Conservation (phyloP, 345 rosid genomes). For the Ceriops zippeliana region DNA sequence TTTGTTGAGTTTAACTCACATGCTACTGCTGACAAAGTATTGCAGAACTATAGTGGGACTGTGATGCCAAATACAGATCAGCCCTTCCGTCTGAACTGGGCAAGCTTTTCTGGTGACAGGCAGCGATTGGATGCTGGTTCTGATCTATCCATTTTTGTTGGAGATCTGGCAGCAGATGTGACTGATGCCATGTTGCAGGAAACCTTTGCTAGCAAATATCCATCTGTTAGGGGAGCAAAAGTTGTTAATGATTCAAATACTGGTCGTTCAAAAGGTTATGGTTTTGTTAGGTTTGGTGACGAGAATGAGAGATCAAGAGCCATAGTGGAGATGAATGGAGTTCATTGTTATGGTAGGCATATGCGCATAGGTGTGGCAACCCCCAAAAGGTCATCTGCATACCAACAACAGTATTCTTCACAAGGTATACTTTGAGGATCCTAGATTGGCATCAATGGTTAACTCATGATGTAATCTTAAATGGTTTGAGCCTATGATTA, state of each 20-base stretch:
- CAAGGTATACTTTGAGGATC: constrained; percentile 52
- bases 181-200: constrained; percentile 79
- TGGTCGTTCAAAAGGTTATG: constrained; percentile 93
- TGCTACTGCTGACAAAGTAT: constrained; percentile 78
- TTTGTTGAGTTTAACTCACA: constrained; percentile 82
- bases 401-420: constrained; percentile 83
- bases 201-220: constrained; percentile 62
- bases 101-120: constrained; percentile 78
- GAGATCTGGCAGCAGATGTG: constrained; percentile 93
- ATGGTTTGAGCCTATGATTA: too few relatives aligned
- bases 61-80: constrained; percentile 90
- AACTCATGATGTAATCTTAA: too few relatives aligned
- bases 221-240: constrained; percentile 91
- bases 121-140: constrained; percentile 68
- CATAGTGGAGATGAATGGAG: constrained; percentile 90
- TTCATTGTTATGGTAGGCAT: constrained; percentile 77
- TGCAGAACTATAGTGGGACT: constrained; percentile 69
- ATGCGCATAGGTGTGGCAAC: constrained; percentile 94
- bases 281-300: constrained; percentile 94
- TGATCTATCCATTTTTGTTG: constrained; percentile 89
- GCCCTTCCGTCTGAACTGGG: constrained; percentile 94
- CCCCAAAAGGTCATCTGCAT: constrained; percentile 79
- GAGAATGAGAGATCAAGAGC: constrained; percentile 91
- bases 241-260: constrained; percentile 90
- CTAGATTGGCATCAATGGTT: not conserved